Base-by-base conservation (phyloP, 2,329 filamentous ascomycete genomes). In the Diaporthe citriasiana region DNA sequence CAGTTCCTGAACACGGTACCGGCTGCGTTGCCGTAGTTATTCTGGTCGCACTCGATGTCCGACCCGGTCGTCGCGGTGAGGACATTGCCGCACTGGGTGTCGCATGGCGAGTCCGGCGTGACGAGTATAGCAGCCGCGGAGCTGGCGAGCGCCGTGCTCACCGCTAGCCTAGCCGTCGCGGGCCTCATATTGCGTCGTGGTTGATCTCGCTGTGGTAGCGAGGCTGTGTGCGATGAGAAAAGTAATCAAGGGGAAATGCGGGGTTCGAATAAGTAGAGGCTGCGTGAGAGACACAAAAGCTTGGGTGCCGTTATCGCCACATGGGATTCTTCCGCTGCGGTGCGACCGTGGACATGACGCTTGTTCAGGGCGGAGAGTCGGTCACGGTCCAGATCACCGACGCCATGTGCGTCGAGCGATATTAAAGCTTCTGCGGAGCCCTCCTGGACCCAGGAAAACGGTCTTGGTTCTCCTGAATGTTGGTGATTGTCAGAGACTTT, bases 1-100 rank as follows among this genome's bases (percentile, higher is more conserved):
- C 89, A 91, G 27, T 82, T 81, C 77, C 88, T 80, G 76, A 86
- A 90, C 53, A 90, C 84, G n/a, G 83, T 82, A 9, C 88, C 89
- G 5, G 81, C 76, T 1, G 84, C 80, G 10, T 79, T 82, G 42
- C 73, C 78, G 76, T 87, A 88, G 27, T 79, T 79, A 56, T 76
- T 76, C 45, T 87, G 83, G 3, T 81, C 77, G 80, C 89, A 91
- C 55, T 85, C 84, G 53, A 90, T 81, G 76, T 90, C 88, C 70
- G 83, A 82, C 5, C 76, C 55, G 1, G 85, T 82, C 0, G 88
- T 90, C 7, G 82, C 77, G 17, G 83, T 81, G 50, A 88, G 83
- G 6, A 87, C 85, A 73, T 91, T 91, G 79, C 89, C 89, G 79
- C 89, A 91, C 45, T 84, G 81, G 35, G 81, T 80, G 47, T 82